Base-by-base conservation (phyloP, 495 filamentous ascomycete species). In the Penicillium coffeae region DNA sequence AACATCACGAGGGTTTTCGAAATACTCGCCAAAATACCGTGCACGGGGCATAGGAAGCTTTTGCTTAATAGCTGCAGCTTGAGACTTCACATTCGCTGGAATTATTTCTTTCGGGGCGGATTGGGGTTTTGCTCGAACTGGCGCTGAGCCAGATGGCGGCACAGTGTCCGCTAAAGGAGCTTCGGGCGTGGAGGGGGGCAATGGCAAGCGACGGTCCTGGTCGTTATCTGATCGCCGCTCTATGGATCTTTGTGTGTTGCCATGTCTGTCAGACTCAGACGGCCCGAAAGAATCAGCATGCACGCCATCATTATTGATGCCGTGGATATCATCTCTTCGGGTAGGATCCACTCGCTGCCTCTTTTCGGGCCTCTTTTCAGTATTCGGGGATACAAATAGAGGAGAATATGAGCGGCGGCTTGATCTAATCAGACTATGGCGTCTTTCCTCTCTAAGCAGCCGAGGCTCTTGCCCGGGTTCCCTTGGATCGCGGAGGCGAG, bases 1-100 rank as follows among this genome's bases (percentile, higher is more conserved):
- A 8, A 63, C 10, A 21, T 73, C 66, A 1, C 50, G 51, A 0
- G 13, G 22, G 25, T 66, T 61, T 3, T 34, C 59, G 25, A 58
- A 68, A 21, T 51, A 55, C 13, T 25, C n/a, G 5, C 18, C 10
- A 10, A 30, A 30, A 30, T 30, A 30, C 25, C 25, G 25, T 5
- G 25, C 25, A 30, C 25, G 2, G 5, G 25, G 5, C 25, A 30
- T 30, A 30, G 25, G 25, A 10, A 10, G 25, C 25, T 30, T 30
- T 30, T n/a, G n/a, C n/a, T n/a, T n/a, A n/a, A n/a, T n/a, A n/a
- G n/a, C n/a, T n/a, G n/a, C n/a, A n/a, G 25, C 25, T 30, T 30
- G 25, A 10, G 10, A 30, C 4, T 15, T 46, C 6, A 30, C 25
- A 30, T 5, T 30, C 25, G 10, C 25, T 30, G 25, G 25, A n/a